Base-by-base conservation (phyloP, 2,329 filamentous ascomycete species). In the Calonectria honghensis region DNA sequence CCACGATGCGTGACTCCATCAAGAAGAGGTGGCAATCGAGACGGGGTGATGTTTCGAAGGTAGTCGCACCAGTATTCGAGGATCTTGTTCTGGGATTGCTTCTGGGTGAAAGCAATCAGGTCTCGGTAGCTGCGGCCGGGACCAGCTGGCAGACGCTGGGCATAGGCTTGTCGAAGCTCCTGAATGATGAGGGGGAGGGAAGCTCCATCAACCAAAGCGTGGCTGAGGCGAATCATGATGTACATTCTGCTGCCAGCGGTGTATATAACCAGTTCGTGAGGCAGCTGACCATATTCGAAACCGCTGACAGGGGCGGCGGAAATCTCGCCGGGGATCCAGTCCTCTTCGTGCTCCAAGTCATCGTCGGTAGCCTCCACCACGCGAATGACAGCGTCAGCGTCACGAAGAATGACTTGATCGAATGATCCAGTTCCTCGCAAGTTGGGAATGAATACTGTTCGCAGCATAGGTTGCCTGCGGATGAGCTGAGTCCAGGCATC, bases 21-120 rank as follows among this genome's bases (percentile, higher is more conserved):
- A 9, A 63, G 35, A 24, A 63, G 57, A 11, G 57, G 57, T 18
- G 57, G 64, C 24, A 67, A 39, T 51, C 64, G 64, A 9, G 48
- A 67, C 4, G 64, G 64, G 24, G 24, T 54, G n/a, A 39, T 39
- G 24, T 67, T 67, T 18, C 48, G 32, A 16, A 67, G 64, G 24
- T 67, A 67, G 6, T 67, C 48, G 29, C 64, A 52, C 64, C 64
- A 67, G 35, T 54, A 67, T n/a, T 31, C 48, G 16, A 67, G 64
- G 2, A 39, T 67, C 48, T 67, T 52, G 32, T 67, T 52, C 50
- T 52, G 64, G 16, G 64, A 52, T 54, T 67, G 64, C 64, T 52
- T 51, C 48, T 67, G 64, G 7, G 50, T 37, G 20, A 54, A 67
- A 1, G 64, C 48, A 31, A 67, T 52, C 10, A 67, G 64, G 16